Evolutionary conservation across 140 eudicot genomes (phyloP), one percentile per base, ranked within the genome.

Genomic region (Ambrosia hybrid): DNA sequence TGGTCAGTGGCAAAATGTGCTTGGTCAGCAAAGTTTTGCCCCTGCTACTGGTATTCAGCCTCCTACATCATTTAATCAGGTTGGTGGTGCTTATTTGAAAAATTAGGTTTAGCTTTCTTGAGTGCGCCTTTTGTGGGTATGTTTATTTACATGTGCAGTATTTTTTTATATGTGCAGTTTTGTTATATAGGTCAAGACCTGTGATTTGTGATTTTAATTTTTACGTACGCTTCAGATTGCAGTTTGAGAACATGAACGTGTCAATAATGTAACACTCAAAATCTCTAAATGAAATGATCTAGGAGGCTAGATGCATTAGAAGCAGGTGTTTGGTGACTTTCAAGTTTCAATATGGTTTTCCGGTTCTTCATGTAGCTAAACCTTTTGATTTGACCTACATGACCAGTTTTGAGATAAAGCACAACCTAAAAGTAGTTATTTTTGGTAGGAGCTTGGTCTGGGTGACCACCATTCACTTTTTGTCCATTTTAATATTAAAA

Each of bases 1-100:
- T 83, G 91, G 82, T 33, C 97, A 83, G 43, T 88, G 97, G 99
- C 78, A 80, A 67, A 76, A 79, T 72, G 68, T 75, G 67, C 83
- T 41, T 11, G 51, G 76, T 51, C 86, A 75, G 62, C 92, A 87
- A 59, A 86, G 72, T 53, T 41, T 73, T 59, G 11, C 45, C 62
- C 80, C 82, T 79, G 67, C 67, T 41, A 46, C 67, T 67, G 80
- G 71, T 51, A 65, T 58, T 59, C 90, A 75, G 67, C 79, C 80
- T 65, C 72, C 72, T 74, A 17, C 88, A 62, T 70, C 82, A 34
- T 76, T 81, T 36, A 63, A 77, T 62, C 65, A 83, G 57, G 74
- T 46, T 66, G 16, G 15, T 51, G 68, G 55, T 70, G 85, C 85
- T 66, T 16, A 3, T 68, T 67, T 80, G 55, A 39, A 78, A 73